Evolutionary conservation across 2,329 filamentous ascomycete genomes (phyloP), one percentile per base, ranked within the genome.

Genomic region (Reticulascus tulasneorum): DNA sequence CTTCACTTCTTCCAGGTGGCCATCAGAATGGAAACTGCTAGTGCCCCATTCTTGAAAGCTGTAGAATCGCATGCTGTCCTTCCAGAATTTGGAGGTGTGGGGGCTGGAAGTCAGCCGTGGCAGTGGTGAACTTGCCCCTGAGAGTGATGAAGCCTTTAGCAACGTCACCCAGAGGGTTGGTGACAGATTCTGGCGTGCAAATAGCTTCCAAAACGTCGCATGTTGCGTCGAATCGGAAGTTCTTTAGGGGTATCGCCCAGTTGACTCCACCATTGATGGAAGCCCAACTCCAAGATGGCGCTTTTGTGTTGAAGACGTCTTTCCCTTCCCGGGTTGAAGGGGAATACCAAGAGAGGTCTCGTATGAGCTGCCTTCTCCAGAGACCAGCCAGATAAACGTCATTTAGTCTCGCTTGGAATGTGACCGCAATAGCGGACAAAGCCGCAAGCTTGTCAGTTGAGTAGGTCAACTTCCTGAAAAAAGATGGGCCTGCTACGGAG

Each of bases 201-300:
- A n/a, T 16, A 2, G 12, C 16, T 15, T 33, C 31, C 12, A 33
- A 15, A 1, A 26, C 4, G 10, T 2, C 17, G 23, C 31, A 33
- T 2, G 22, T n/a, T 3, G 19, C n/a, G 9, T 9, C 11, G 22
- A 10, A n/a, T 16, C 11, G 23, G 5, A 4, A 4, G 6, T 11
- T 11, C 13, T n/a, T 26, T n/a, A 24, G n/a, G 7, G 23, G 13
- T 13, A 15, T 25, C 11, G 16, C 11, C 31, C 22, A 26, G 2
- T 16, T 13, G 8, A 33, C 22, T 11, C 22, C 11, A 7, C 22
- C 31, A 8, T 26, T 17, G 16, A 33, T 0, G 0, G 31, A 33
- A 18, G 31, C 31, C 22, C 31, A 33, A 18, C 22, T 33, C 31
- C 31, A 33, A 13, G 31, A 33, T 24, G 31, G 31, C 31, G 7